Percentiles rank a stretch among this genome's conserved stretches.
These are phyloP conservation scores for Scutellaria galericulata DNA, from an alignment of 257 asterid species.

Conservation along the genomic window DNA sequence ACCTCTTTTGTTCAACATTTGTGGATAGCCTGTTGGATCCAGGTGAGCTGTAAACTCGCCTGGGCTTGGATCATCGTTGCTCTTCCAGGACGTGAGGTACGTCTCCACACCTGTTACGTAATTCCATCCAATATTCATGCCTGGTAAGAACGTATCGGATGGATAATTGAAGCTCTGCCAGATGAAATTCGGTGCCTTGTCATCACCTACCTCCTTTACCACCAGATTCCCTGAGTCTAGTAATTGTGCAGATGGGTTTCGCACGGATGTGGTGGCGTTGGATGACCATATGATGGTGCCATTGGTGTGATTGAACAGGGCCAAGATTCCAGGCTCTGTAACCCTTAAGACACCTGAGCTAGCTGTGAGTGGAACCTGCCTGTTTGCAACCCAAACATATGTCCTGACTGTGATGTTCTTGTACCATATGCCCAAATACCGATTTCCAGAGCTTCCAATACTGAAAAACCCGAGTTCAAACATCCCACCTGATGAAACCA, in stretches of 20 bases:
- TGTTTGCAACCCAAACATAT: background rate
- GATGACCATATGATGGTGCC: conserved; percentile 18
- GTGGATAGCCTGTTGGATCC: background rate
- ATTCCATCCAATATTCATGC: background rate
- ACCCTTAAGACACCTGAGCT: background rate
- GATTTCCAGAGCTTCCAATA: background rate
- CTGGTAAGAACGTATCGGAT: background rate
- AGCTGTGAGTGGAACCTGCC: background rate
- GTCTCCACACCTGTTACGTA: background rate
- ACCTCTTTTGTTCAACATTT: background rate
- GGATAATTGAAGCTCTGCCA: conserved; percentile 9
- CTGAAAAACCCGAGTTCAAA: background rate
- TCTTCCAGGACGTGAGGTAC: background rate
- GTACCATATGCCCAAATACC: conserved; percentile 1
- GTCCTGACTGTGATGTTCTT: background rate
- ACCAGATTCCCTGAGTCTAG: background rate
- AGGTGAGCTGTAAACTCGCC: background rate
- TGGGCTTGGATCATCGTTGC: background rate
- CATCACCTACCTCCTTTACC: background rate
- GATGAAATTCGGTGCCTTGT: background rate
- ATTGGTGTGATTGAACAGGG: background rate
- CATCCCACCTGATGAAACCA: conserved; percentile 6
- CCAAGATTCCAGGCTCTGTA: background rate
- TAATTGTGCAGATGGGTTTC: background rate
- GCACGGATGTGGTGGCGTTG: background rate